These are phyloP conservation scores for Cinnamomum chago DNA, from an alignment of 164 flowering plant species.

Conservation along the genomic window DNA sequence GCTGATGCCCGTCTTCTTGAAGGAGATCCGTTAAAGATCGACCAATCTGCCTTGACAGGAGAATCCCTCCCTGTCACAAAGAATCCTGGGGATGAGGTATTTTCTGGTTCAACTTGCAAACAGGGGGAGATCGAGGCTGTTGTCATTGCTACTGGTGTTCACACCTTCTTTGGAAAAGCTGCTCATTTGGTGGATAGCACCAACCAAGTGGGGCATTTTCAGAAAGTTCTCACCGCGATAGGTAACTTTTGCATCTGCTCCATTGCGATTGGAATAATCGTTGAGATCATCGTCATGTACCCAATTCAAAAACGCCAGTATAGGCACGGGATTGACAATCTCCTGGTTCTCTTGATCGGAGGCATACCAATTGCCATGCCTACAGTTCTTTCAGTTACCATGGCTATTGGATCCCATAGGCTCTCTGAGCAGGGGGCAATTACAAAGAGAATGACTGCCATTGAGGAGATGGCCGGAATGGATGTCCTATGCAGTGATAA, in stretches of 20 bases:
- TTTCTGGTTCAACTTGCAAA: constrained; percentile 77
- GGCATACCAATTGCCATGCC: constrained; percentile 91
- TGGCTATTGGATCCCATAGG: constrained; percentile 86
- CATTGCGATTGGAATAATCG: constrained; percentile 53
- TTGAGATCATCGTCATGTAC: constrained; percentile 73
- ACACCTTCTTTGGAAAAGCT: constrained; percentile 82
- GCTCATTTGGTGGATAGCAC: constrained; percentile 84
- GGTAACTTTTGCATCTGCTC: constrained; percentile 83
- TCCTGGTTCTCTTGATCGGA: constrained; percentile 74
- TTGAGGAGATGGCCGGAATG: constrained; percentile 89
- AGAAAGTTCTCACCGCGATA: constrained; percentile 72
- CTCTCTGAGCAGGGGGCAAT: constrained; percentile 81
- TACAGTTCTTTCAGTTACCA: constrained; percentile 75
- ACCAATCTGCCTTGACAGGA: constrained; percentile 79
- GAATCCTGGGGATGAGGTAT: constrained; percentile 71
- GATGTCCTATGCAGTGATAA: constrained; percentile 50
- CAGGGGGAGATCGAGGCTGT: constrained; percentile 82
- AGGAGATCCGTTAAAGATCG: constrained; percentile 76
- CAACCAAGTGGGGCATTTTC: constrained; percentile 78
- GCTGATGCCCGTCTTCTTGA: constrained; percentile 88
- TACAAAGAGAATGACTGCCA: constrained; percentile 85
- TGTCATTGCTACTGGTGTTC: constrained; percentile 81
- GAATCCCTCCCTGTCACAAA: constrained; percentile 79
- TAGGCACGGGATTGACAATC: constrained; percentile 72
- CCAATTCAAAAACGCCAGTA: constrained; percentile 63